A percentile compares a stretch with the other conserved stretches of the same genome.
Conservation (phyloP, 208 protist genomes). For the Leptomonas pyrrhocoris region DNA sequence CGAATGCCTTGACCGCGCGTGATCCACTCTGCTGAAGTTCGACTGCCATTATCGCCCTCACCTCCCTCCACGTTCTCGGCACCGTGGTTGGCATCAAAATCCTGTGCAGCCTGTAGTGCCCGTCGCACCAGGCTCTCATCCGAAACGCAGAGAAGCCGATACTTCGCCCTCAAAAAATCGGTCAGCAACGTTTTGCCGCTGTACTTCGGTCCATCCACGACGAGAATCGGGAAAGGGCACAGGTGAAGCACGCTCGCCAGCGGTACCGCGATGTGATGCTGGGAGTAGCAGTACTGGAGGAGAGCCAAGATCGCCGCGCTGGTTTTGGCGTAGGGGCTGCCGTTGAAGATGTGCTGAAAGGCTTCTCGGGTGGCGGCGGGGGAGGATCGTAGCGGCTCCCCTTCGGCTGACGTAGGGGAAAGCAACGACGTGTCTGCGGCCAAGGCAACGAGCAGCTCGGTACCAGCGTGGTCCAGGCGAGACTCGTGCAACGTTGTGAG, state of each 20-base stretch:
- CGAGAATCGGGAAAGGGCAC: conserved; percentile 61
- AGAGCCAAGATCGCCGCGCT: conserved; percentile 37
- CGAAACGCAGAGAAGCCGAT: conserved; percentile 59
- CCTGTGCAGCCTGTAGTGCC: conserved; percentile 39
- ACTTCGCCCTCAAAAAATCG: conserved; percentile 34
- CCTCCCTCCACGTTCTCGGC: not conserved
- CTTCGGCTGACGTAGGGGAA: not conserved
- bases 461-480: conserved; percentile 31
- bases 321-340: conserved; percentile 24
- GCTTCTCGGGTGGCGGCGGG: conserved; percentile 26
- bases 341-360: conserved; percentile 45
- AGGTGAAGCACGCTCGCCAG: conserved; percentile 47
- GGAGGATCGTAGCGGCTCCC: not conserved
- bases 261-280: conserved; percentile 17
- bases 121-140: conserved; percentile 58
- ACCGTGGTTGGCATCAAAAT: not conserved
- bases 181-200: conserved; percentile 81
- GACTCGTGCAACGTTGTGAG: conserved; percentile 46
- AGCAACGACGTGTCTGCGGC: conserved; percentile 28
- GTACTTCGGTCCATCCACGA: conserved; percentile 75
- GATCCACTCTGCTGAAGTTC: conserved; percentile 35
- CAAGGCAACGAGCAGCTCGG: conserved; percentile 43
- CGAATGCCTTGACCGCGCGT: conserved; percentile 42
- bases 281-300: conserved; percentile 35
- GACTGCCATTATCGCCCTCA: not conserved